Percentiles rank a stretch among this genome's conserved stretches.
Evolutionary conservation across 2,329 filamentous ascomycete genomes (phyloP).

Genomic region (Paraphaeosphaeria sporulosa): DNA sequence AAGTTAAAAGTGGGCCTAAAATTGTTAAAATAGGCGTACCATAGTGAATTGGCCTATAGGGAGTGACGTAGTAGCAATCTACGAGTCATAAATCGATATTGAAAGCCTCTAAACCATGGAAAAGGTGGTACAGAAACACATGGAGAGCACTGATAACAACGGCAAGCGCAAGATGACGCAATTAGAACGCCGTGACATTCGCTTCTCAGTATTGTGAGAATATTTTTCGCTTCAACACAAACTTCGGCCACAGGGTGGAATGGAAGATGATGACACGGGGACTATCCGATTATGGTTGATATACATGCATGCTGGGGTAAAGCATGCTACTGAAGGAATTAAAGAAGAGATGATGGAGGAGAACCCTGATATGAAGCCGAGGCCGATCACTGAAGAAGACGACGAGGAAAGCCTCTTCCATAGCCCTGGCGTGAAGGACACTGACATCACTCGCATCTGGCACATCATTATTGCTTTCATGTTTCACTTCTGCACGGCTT

Average conservation of each 20-base stretch:
- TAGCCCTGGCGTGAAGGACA: background rate
- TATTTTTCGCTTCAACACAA: conserved; percentile 12
- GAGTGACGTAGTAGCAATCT: too few species aligned
- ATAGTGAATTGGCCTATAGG: too few species aligned
- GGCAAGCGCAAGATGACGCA: background rate
- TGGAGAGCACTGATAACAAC: too few species aligned
- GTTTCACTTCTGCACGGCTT: conserved; percentile 1
- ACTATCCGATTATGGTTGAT: conserved; percentile 16
- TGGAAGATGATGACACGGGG: conserved; percentile 12
- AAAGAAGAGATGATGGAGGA: background rate
- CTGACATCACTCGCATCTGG: conserved; percentile 12
- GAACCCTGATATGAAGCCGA: background rate
- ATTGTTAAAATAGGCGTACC: too few species aligned
- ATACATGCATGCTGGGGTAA: conserved; percentile 11
- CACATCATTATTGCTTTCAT: conserved; percentile 18
- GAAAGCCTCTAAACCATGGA: too few species aligned
- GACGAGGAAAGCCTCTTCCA: background rate
- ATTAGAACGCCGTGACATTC: conserved; percentile 1
- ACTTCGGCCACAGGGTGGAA: background rate
- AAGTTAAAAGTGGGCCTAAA: too few species aligned
- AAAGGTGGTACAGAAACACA: too few species aligned
- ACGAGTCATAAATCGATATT: too few species aligned
- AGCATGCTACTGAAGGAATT: background rate
- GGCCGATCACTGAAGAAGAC: background rate
- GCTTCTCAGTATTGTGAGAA: conserved; percentile 12